A percentile compares a stretch with the other conserved stretches of the same genome.
These are phyloP conservation scores for Coniochaeta hoffmannii DNA, from an alignment of 2,329 filamentous ascomycete species.

Conservation along the genomic window DNA sequence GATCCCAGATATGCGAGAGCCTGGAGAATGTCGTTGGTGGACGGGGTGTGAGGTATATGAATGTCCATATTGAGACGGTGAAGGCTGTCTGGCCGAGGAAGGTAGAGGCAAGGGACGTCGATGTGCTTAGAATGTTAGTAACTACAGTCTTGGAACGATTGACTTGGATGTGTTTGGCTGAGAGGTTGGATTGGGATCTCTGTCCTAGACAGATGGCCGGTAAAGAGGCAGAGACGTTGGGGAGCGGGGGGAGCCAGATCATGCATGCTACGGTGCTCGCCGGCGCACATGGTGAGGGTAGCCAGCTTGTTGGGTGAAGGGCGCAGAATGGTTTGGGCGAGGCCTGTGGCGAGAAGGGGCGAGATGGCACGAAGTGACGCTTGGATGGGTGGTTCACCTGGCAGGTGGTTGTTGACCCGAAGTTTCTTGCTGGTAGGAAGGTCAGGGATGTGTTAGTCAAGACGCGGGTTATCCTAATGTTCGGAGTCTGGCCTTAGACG, in stretches of 20 bases:
- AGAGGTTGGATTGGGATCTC: conserved; percentile 72
- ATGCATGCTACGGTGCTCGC: conserved; percentile 92
- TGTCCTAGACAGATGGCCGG: conserved; percentile 54
- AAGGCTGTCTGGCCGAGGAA: conserved; percentile 69
- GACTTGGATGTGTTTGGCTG: conserved; percentile 72
- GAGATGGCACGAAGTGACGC: conserved; percentile 84
- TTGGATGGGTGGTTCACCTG: conserved; percentile 77
- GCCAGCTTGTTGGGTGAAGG: conserved; percentile 67
- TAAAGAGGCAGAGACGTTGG: conserved; percentile 59
- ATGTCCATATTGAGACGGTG: conserved; percentile 66
- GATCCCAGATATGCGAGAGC: conserved; percentile 74
- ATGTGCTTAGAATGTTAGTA: conserved; percentile 72
- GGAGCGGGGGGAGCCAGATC: conserved; percentile 72
- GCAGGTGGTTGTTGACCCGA: conserved; percentile 76
- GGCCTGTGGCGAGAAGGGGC: conserved; percentile 64
- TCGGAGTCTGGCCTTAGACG: no score
- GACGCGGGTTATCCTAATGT: conserved; percentile 57
- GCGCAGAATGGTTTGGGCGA: conserved; percentile 84
- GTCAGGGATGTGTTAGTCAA: conserved; percentile 63
- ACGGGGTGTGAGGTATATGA: conserved; percentile 70
- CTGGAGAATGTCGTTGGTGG: conserved; percentile 79
- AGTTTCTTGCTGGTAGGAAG: conserved; percentile 55
- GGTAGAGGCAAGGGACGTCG: conserved; percentile 69
- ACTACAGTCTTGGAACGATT: conserved; percentile 71
- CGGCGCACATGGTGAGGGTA: conserved; percentile 69